Base-by-base conservation (phyloP, 371 early-diverging fungal genomes). In the Rhizomucor miehei region DNA sequence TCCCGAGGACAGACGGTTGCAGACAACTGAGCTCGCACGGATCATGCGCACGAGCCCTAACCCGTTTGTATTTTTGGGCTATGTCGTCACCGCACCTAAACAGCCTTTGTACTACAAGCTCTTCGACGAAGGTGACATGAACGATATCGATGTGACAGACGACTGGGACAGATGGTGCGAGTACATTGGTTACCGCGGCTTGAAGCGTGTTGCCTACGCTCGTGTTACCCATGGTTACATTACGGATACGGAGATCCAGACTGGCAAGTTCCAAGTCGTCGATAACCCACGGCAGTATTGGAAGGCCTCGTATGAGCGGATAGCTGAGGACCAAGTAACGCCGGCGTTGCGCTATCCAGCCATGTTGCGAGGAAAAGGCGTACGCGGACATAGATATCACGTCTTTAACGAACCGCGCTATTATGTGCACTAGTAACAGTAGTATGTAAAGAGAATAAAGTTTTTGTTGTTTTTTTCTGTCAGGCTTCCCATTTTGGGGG, bases 91-190 rank as follows among this genome's bases (percentile, higher is more conserved):
- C 35, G 75, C 79, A 45, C 89, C 90, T n/a, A 77, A 79, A 13
- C 74, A 80, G 41, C 77, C 67, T 9, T 76, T 84, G 36, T 89
- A 91, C 62, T 73, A 79, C 44, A 61, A 82, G 5, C 64, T 91
- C 52, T 86, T 85, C 63, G 67, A 82, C 46, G 85, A 74, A 35
- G 90, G 88, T 34, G 71, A 81, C 50, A 81, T 91, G 38, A 81
- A 86, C 56, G 92, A 91, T 68, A 80, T 90, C 48, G 90, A 91
- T 62, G 80, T 81, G 12, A 75, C 84, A 0, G 29, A 29, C 29
- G 92, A 91, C 59, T 73, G 75, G 66, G 90, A 89, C 68, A 85
- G 92, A 49, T 91, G 92, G 92, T 91, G 92, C 66, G 80, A 91
- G 64, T 91, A 91, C 74, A 78, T 91, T 21, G 89, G 84, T 43